A percentile compares a stretch with the other conserved stretches of the same genome.
Evolutionary conservation across 2,329 filamentous ascomycete species (phyloP).

Genomic region (Trichocomaceae sp.): DNA sequence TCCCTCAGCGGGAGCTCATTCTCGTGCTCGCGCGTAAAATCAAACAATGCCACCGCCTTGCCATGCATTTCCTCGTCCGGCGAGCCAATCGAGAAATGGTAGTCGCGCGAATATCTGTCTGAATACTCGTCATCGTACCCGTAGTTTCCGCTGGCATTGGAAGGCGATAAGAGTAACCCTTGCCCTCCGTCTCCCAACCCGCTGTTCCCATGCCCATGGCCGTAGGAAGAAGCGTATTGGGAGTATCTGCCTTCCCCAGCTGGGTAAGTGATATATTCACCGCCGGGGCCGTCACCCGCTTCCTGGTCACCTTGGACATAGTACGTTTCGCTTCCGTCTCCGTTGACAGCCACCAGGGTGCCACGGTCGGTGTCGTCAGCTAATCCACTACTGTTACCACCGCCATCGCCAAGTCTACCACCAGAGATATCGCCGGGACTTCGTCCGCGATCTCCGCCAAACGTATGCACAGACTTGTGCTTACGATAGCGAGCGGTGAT

Average conservation of each 20-base stretch:
- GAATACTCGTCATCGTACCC: slow-evolving; percentile 42
- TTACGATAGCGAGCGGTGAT: slow-evolving; percentile 82
- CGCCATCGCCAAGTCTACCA: slow-evolving; percentile 6
- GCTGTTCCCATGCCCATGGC: slow-evolving; percentile 16
- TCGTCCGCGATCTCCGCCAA: slow-evolving; percentile 42
- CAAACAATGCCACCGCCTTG: slow-evolving; percentile 89
- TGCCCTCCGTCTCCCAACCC: slow-evolving; percentile 39
- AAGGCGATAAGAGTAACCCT: slow-evolving; percentile 34
- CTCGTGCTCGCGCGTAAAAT: slow-evolving; percentile 91
- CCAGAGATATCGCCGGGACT: slow-evolving; percentile 35
- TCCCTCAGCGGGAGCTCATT: slow-evolving; percentile 90
- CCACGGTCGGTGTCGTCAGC: slow-evolving; percentile 55
- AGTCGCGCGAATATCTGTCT: slow-evolving; percentile 78
- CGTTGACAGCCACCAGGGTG: slow-evolving; percentile 60
- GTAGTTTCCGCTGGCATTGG: slow-evolving; percentile 28
- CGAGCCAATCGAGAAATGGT: slow-evolving; percentile 89
- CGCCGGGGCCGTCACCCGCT: slow-evolving; percentile 60
- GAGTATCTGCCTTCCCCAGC: slow-evolving; percentile 57
- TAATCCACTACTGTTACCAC: slow-evolving; percentile 26
- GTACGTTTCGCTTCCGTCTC: slow-evolving; percentile 67
- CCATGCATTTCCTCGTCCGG: slow-evolving; percentile 98
- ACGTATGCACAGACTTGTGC: slow-evolving; percentile 57
- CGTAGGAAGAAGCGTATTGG: slow-evolving; percentile 15
- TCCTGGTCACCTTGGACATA: slow-evolving; percentile 63
- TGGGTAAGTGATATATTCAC: slow-evolving; percentile 75